A percentile compares a stretch with the other conserved stretches of the same genome.
phyloP scores from a whole-genome alignment of 1,284 basidiomycete genomes.

The Malassezia dermatis region DNA sequence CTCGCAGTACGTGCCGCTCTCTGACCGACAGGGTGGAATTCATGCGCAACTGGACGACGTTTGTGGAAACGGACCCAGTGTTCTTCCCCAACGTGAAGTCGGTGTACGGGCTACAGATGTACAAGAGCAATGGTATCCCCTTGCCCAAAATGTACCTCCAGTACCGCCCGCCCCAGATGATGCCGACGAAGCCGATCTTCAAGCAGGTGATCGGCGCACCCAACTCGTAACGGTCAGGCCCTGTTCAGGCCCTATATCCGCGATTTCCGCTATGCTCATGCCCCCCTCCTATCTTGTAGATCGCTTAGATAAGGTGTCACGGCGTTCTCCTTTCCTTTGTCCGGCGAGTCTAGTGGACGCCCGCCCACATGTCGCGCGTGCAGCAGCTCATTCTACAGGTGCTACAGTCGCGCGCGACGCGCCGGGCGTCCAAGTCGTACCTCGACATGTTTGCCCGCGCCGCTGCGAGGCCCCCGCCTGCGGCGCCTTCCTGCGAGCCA shows the following conservation, averaged over 20 bases:
- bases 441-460: slow-evolving; percentile 62
- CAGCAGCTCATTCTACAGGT: slow-evolving; percentile 96
- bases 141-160: slow-evolving; percentile 29
- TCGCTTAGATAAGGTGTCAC: background rate
- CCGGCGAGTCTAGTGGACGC: background rate
- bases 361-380: slow-evolving; percentile 30
- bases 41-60: slow-evolving; percentile 6
- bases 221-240: background rate
- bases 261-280: background rate
- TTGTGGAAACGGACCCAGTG: slow-evolving; percentile 20
- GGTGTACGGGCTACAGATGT: slow-evolving; percentile 29
- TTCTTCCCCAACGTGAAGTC: slow-evolving; percentile 19
- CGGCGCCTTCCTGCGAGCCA: slow-evolving; percentile 1
- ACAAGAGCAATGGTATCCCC: slow-evolving; percentile 24
- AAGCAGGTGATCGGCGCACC: slow-evolving; percentile 11
- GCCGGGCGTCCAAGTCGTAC: slow-evolving; percentile 79
- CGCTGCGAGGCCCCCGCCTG: slow-evolving; percentile 1
- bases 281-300: background rate
- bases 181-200: slow-evolving; percentile 35
- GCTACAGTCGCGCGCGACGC: slow-evolving; percentile 80
- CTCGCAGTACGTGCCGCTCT: background rate
- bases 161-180: slow-evolving; percentile 37
- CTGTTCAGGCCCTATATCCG: background rate
- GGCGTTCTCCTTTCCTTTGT: background rate
- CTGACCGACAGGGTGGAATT: background rate